Percentiles rank a stretch among this genome's conserved stretches.
Conservation (phyloP, 805 yeast species). For the Schizosaccharomyces osmophilus region DNA sequence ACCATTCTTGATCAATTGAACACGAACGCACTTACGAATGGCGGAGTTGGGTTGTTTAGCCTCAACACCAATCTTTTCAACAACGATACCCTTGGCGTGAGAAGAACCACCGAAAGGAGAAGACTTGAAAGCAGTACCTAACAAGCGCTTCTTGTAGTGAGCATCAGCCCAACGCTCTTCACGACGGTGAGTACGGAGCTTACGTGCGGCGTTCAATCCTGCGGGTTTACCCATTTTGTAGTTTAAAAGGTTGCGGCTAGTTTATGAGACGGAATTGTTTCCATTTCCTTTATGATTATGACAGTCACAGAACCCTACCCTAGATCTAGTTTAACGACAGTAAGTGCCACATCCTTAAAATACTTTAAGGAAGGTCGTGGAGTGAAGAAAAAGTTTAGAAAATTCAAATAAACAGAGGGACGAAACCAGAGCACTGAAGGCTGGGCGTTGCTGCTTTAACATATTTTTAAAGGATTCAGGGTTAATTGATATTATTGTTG, state of each 20-base stretch:
- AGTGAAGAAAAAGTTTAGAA: too few relatives aligned
- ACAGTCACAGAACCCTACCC: background rate
- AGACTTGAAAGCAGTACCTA: slow-evolving; percentile 98
- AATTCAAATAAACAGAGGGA: too few relatives aligned
- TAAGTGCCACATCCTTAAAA: background rate
- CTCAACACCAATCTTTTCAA: slow-evolving; percentile 98
- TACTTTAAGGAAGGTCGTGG: too few relatives aligned
- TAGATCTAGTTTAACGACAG: background rate
- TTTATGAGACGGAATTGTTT: background rate
- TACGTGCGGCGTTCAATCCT: slow-evolving; percentile 99
- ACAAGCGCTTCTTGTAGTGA: slow-evolving; percentile 91
- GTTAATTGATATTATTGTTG: too few relatives aligned
- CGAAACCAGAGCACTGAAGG: too few relatives aligned
- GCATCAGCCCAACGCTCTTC: slow-evolving; percentile 99
- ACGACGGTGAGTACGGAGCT: slow-evolving; percentile 98
- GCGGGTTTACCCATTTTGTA: slow-evolving; percentile 18
- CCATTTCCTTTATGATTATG: background rate
- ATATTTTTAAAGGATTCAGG: too few relatives aligned
- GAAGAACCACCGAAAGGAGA: slow-evolving; percentile 99
- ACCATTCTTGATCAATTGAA: slow-evolving; percentile 98
- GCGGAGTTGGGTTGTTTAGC: slow-evolving; percentile 99
- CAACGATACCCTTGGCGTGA: slow-evolving; percentile 99
- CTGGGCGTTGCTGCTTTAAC: too few relatives aligned
- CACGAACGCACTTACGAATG: slow-evolving; percentile 99
- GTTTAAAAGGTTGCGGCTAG: background rate